Base-by-base conservation (phyloP, 306 rosid species). In the Dicorynia guianensis region DNA sequence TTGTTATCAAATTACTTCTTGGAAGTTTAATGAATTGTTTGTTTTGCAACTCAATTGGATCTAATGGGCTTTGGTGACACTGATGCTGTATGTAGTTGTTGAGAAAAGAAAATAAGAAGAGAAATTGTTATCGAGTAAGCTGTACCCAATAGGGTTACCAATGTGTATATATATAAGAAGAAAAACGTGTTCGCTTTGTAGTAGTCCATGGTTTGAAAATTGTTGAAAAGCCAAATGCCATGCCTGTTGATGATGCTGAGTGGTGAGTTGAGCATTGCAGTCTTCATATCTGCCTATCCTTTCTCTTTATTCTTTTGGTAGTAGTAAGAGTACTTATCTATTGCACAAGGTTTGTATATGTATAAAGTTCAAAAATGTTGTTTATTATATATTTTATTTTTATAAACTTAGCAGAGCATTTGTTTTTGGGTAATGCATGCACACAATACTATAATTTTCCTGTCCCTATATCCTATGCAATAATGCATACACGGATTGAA, bases 151-250 rank as follows among this genome's bases (percentile, higher is more conserved):
- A n/a, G n/a, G n/a, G n/a, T n/a, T n/a, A n/a, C n/a, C n/a, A n/a
- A n/a, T n/a, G n/a, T n/a, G n/a, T n/a, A n/a, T n/a, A n/a, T 19
- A 87, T 92, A 74, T 97, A 94, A 79, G 98, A 92, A 80, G 97
- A 92, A 84, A 92, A 92, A 86, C 89, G 98, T 56, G 96, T 95
- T 71, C 97, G 98, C 34, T 95, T 95, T 80, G 97, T 95, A 33
- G 98, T 92, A 3, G 96, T 95, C 74, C 92, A 95, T 80, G 98
- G 97, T 33, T 80, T 95, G 77, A 87, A 78, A 79, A 85, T 95
- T 84, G 89, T 89, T 83, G 98, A 92, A 82, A 95, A 86, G 62
- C 98, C 98, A 50, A 87, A 80, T 73, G 68, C 59, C 14, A 61
- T 92, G 78, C 76, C 92, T 18, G 77, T 83, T 71, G 90, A 87